A percentile compares a stretch with the other conserved stretches of the same genome.
These are phyloP conservation scores for Pseudomonodictys pantanalensis DNA, from an alignment of 495 filamentous ascomycete genomes.

Conservation along the genomic window DNA sequence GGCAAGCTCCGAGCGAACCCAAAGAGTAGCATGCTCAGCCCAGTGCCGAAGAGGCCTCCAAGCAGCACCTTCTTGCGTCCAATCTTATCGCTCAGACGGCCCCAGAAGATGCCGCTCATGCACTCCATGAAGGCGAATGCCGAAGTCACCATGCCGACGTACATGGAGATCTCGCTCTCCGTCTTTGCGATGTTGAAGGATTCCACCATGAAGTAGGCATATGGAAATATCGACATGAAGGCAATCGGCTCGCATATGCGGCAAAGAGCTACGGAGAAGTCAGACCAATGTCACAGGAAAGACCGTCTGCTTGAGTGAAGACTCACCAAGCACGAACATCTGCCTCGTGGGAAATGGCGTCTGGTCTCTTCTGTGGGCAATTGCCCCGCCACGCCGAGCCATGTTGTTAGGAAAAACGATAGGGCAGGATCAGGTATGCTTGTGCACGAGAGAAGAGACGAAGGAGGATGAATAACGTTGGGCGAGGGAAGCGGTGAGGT, in stretches of 20 bases:
- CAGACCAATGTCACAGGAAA: neutral
- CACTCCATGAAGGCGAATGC: conserved; percentile 96
- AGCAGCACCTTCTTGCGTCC: conserved; percentile 91
- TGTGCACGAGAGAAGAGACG: neutral
- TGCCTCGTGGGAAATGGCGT: conserved; percentile 32
- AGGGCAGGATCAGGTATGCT: neutral
- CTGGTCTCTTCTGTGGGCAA: conserved; percentile 15
- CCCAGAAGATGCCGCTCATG: conserved; percentile 86
- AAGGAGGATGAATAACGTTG: neutral
- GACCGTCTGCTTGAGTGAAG: neutral
- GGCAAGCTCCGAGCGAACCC: conserved; percentile 84
- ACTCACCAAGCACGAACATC: conserved; percentile 33
- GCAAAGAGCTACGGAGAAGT: conserved; percentile 64
- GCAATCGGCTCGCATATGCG: conserved; percentile 98
- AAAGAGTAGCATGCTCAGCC: conserved; percentile 89
- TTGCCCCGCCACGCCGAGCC: conserved; percentile 24
- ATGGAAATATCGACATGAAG: conserved; percentile 99
- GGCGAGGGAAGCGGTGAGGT: conserved; percentile 5
- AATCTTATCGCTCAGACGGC: conserved; percentile 83
- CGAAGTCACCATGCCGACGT: conserved; percentile 94
- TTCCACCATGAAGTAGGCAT: conserved; percentile 96
- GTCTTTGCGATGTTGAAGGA: conserved; percentile 82
- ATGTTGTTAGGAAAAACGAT: conserved; percentile 1
- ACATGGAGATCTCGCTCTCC: conserved; percentile 78
- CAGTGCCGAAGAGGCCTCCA: conserved; percentile 81